Evolutionary conservation across 1,284 basidiomycete species (phyloP).

Genomic region (Fomitopsis schrenkii): DNA sequence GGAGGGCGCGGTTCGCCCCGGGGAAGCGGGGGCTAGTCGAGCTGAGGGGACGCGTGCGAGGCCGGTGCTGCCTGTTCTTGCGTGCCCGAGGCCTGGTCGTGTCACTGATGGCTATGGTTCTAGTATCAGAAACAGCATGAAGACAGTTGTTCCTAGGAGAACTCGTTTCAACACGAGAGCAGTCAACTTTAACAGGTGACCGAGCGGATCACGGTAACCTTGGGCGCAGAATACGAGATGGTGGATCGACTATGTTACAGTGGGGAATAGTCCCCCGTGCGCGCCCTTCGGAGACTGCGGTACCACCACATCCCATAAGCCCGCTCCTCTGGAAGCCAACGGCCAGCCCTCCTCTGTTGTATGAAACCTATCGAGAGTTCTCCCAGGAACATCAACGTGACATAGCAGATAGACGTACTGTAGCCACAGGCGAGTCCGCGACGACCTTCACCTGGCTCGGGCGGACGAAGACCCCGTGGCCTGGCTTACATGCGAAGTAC

Average conservation of each 20-base stretch:
- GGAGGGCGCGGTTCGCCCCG: slow-evolving; percentile 21
- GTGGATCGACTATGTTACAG: too few species aligned
- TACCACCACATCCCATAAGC: background rate
- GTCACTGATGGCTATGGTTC: slow-evolving; percentile 15
- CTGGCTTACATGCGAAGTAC: slow-evolving; percentile 83
- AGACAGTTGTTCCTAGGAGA: background rate
- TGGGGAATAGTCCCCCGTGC: background rate
- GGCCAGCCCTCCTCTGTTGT: background rate
- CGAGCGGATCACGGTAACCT: too few species aligned
- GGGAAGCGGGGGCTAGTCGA: slow-evolving; percentile 29
- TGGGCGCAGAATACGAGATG: too few species aligned
- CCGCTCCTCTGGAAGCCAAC: background rate
- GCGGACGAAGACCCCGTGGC: slow-evolving; percentile 88
- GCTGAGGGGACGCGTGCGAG: slow-evolving; percentile 31
- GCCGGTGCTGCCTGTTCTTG: slow-evolving; percentile 35
- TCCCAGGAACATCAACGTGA: background rate
- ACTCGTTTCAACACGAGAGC: background rate
- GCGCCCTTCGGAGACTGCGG: too few species aligned
- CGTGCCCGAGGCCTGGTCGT: slow-evolving; percentile 30
- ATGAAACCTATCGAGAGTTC: background rate
- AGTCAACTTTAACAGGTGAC: too few species aligned
- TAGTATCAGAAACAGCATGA: background rate
- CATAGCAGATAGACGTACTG: slow-evolving; percentile 13
- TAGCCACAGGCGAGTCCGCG: slow-evolving; percentile 26
- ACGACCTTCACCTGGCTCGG: slow-evolving; percentile 80